These are phyloP conservation scores for Byssothecium circinans DNA, from an alignment of 2,329 filamentous ascomycete species.

Conservation along the genomic window DNA sequence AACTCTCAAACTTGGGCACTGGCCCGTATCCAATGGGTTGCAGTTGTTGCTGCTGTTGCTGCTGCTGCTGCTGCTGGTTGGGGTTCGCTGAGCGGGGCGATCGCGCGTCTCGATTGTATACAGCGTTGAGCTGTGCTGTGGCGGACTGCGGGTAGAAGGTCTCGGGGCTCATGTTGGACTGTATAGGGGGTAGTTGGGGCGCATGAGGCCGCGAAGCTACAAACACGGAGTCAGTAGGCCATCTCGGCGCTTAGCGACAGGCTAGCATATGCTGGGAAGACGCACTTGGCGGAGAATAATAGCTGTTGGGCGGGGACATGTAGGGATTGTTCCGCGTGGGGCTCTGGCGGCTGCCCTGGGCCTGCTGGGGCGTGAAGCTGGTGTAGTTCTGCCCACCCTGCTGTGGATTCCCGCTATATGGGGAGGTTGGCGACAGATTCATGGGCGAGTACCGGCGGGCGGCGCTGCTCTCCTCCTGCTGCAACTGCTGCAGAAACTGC, in stretches of 20 bases:
- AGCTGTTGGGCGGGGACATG: slow-evolving; percentile 59
- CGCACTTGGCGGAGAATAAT: slow-evolving; percentile 62
- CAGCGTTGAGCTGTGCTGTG: slow-evolving; percentile 69
- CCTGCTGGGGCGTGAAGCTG: slow-evolving; percentile 47
- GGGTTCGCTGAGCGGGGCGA: slow-evolving; percentile 50
- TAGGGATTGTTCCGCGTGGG: slow-evolving; percentile 69
- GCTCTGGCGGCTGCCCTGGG: slow-evolving; percentile 68
- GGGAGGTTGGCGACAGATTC: slow-evolving; percentile 82
- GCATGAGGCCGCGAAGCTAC: slow-evolving; percentile 53
- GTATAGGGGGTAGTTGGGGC: slow-evolving; percentile 75
- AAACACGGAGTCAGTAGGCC: slow-evolving; percentile 8
- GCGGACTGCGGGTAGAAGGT: slow-evolving; percentile 73
- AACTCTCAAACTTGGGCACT: slow-evolving; percentile 84
- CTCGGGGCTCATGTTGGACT: slow-evolving; percentile 67
- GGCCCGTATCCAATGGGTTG: slow-evolving; percentile 59
- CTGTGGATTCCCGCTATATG: slow-evolving; percentile 69
- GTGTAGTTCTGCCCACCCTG: slow-evolving; percentile 47
- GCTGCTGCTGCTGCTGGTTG: slow-evolving; percentile 50
- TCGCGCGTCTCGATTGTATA: slow-evolving; percentile 58
- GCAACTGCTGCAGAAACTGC: slow-evolving; percentile 67
- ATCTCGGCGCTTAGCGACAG: slow-evolving; percentile 10
- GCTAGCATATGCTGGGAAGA: slow-evolving; percentile 8
- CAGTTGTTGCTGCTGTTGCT: slow-evolving; percentile 52
- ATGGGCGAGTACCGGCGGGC: slow-evolving; percentile 95
- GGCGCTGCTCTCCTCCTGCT: slow-evolving; percentile 75